These are phyloP conservation scores for Vicia faba DNA, from an alignment of 306 rosid genomes.

Conservation along the genomic window DNA sequence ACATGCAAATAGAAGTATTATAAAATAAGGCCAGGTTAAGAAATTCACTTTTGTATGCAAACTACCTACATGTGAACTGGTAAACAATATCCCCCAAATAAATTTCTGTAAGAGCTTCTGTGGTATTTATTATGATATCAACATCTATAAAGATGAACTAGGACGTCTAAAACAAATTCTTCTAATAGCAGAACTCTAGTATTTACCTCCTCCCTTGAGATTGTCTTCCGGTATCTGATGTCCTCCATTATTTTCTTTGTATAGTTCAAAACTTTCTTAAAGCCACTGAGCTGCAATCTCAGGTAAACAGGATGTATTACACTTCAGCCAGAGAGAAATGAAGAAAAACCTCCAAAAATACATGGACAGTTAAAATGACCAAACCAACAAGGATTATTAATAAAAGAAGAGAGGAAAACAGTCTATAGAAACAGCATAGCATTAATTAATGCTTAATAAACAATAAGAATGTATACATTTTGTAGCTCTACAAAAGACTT, in stretches of 20 bases:
- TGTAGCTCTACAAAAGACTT: conserved; percentile 92
- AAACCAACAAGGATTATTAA: background rate
- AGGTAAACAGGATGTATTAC: conserved; percentile 38
- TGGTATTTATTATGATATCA: conserved; percentile 17
- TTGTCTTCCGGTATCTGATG: conserved; percentile 69
- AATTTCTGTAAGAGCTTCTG: conserved; percentile 5
- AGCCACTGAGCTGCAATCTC: conserved; percentile 92
- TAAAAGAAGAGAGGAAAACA: conserved; percentile 6
- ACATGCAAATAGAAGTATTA: background rate
- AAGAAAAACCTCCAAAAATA: conserved; percentile 28
- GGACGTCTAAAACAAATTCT: conserved; percentile 23
- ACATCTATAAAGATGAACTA: conserved; percentile 19
- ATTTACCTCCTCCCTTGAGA: conserved; percentile 96
- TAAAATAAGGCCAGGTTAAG: conserved; percentile 13
- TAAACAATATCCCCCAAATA: conserved; percentile 26
- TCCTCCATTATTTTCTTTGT: conserved; percentile 87
- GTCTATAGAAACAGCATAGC: conserved; percentile 15
- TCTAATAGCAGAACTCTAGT: conserved; percentile 22
- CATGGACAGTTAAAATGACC: conserved; percentile 26
- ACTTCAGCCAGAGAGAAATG: conserved; percentile 33
- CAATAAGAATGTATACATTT: conserved; percentile 53
- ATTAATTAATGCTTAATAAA: conserved; percentile 30
- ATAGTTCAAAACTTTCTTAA: conserved; percentile 93
- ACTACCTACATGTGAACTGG: background rate
- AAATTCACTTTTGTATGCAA: conserved; percentile 5